Base-by-base conservation (phyloP, 768 basidiomycete species). In the Fistulinella prunicolor region DNA sequence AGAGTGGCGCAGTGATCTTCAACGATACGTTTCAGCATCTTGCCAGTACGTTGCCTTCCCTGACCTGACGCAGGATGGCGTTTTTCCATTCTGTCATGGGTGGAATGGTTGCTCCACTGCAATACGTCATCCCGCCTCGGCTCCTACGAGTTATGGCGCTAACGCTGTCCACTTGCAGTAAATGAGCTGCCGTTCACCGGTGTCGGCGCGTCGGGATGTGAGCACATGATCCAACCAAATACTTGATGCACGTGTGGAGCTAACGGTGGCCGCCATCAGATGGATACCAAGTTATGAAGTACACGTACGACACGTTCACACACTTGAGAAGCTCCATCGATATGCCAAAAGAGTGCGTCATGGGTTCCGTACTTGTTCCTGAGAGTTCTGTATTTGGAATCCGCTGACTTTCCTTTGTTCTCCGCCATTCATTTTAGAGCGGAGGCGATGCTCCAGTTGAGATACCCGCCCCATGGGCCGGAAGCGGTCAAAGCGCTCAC, bases 141-240 rank as follows among this genome's bases (percentile, higher is more conserved):
- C 6, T 6, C 26, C 6, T 47, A 26, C 44, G 42, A 28, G 38
- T 22, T 7, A n/a, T 10, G 6, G 28, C 34, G 4, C 49, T 50
- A 40, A 45, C 45, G 20, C 6, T 14, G 10, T 35, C 14, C 38
- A 10, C 19, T 13, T 22, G 21, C 42, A 71, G 72, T 68, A 23
- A 32, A 54, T 13, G 71, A 70, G 47, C 57, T 81, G 40, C 81
- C 79, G 1, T 77, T 82, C 55, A 70, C 73, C 12, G 79, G 81
- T 2, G 70, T 79, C 3, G 83, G 85, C 23, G 78, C 79, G 57
- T 85, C 83, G 2, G 85, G 85, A 45, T 76, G 85, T 85, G 61
- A 53, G 81, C 68, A 9, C 8, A 32, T 36, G 39, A 43, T 14
- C 6, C 6, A 30, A n/a, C n/a, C n/a, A n/a, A n/a, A n/a, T n/a